Evolutionary conservation across 495 filamentous ascomycete species (phyloP), one percentile per base, ranked within the genome.

Genomic region (Schizothecium vesticola): DNA sequence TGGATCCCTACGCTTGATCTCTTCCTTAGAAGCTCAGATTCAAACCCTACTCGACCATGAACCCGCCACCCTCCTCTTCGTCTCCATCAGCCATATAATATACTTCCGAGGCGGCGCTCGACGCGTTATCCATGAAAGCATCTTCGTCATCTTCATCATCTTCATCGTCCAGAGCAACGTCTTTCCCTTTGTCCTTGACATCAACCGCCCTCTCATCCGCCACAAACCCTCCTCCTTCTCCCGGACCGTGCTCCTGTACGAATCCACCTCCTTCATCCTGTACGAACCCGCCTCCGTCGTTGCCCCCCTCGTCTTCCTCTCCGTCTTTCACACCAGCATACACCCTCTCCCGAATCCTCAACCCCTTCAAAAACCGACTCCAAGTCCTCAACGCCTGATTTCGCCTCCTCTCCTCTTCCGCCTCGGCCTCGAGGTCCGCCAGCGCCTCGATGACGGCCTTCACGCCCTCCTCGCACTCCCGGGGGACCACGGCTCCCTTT

Each of bases 341-440:
- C 9, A 97, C 86, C 66, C 92, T 86, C 78, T 96, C 86, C 62
- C 88, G 83, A 65, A 99, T 92, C 65, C 92, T 84, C 71, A 98
- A 76, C 31, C 83, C 91, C 65, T 90, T 82, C 74, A 96, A 77
- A 26, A 96, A 90, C 24, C 87, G 78, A 69, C 86, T 89, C 95
- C 95, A 98, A 74, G 90, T 75, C 67, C 83, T 84, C 72, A 96
- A 78, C 23, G 86, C 86, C 72, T 85, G 83, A 7, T 78, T 76
- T 29, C 80, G 82, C 73, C 84, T 85, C 64, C 79, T 79, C 63
- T 89, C 85, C 51, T 85, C 77, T 66, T 89, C 87, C 25, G 82
- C 80, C 72, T 86, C 83, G 21, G 80, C 83, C 70, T 83, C 83
- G 72, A 89, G 84, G 67, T 90, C 84, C 61, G 84, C 83, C 61